phyloP scores from a whole-genome alignment of 805 yeast species.

The Lipomyces yamadae region DNA sequence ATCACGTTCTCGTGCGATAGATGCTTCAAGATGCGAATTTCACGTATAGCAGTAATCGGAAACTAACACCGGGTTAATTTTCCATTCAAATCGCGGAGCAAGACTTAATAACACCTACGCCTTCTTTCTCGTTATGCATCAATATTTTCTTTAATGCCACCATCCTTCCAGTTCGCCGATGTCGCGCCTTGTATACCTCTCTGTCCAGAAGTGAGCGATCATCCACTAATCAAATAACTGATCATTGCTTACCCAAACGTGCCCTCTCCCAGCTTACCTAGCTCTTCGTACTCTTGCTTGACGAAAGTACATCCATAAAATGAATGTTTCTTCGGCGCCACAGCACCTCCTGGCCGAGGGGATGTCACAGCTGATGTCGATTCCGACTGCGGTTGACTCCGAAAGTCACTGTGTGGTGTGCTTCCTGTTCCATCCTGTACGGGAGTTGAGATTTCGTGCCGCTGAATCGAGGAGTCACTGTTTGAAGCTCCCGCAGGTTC shows the following conservation, averaged over 20 bases:
- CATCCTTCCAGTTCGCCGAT: slow-evolving; percentile 55
- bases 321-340: slow-evolving; percentile 15
- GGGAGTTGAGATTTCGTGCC: background rate
- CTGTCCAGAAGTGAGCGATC: slow-evolving; percentile 44
- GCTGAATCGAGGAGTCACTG: background rate
- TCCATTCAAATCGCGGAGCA: background rate
- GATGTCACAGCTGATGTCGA: background rate
- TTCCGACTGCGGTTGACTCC: background rate
- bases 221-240: background rate
- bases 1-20: slow-evolving; percentile 73
- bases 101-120: slow-evolving; percentile 38
- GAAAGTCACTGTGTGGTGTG: background rate
- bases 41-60: slow-evolving; percentile 94
- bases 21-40: slow-evolving; percentile 77
- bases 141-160: slow-evolving; percentile 90
- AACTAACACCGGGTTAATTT: slow-evolving; percentile 47
- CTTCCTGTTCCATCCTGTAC: background rate
- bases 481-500: background rate
- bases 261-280: slow-evolving; percentile 70
- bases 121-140: slow-evolving; percentile 74
- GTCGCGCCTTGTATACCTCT: slow-evolving; percentile 79
- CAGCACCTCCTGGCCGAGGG: background rate
- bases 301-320: slow-evolving; percentile 47
- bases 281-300: slow-evolving; percentile 43
- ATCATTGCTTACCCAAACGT: slow-evolving; percentile 62